phyloP scores from a whole-genome alignment of 1,284 basidiomycete species.

The Naganishia liquefaciens region DNA sequence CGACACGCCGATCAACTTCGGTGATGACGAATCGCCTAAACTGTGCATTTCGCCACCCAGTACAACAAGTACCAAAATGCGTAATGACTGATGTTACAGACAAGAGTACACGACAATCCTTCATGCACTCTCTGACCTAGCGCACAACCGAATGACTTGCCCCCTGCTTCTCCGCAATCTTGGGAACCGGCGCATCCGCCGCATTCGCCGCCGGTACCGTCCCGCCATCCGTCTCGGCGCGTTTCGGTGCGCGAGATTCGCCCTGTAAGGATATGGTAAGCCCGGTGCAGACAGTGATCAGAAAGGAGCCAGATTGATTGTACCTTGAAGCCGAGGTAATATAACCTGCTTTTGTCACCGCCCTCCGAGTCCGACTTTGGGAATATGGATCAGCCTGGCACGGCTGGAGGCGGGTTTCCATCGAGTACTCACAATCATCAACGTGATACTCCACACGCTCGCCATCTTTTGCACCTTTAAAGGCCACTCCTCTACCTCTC shows the following conservation, averaged over 20 bases:
- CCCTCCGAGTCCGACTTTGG: conserved; percentile 34
- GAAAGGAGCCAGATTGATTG: neutral
- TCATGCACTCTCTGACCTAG: neutral
- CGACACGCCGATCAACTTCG: conserved; percentile 3
- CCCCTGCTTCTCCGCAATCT: conserved; percentile 50
- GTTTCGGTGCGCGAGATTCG: conserved; percentile 31
- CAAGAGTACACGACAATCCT: no score
- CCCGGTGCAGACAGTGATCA: neutral
- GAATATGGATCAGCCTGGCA: neutral
- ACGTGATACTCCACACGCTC: conserved; percentile 50
- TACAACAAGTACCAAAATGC: neutral
- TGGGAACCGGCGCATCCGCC: conserved; percentile 50
- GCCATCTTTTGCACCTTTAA: conserved; percentile 54
- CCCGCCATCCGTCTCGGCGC: conserved; percentile 36
- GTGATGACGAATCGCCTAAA: conserved; percentile 22
- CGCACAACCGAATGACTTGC: conserved; percentile 39
- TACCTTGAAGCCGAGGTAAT: conserved; percentile 36
- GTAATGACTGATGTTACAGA: neutral
- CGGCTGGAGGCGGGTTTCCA: neutral
- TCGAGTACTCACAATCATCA: conserved; percentile 47
- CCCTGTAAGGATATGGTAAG: conserved; percentile 15
- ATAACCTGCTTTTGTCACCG: conserved; percentile 31
- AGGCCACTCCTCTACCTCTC: conserved; percentile 54
- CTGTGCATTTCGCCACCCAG: neutral
- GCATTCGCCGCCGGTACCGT: conserved; percentile 47